Conservation (phyloP, 2,329 filamentous ascomycete species). For the Shiraia bambusicola region DNA sequence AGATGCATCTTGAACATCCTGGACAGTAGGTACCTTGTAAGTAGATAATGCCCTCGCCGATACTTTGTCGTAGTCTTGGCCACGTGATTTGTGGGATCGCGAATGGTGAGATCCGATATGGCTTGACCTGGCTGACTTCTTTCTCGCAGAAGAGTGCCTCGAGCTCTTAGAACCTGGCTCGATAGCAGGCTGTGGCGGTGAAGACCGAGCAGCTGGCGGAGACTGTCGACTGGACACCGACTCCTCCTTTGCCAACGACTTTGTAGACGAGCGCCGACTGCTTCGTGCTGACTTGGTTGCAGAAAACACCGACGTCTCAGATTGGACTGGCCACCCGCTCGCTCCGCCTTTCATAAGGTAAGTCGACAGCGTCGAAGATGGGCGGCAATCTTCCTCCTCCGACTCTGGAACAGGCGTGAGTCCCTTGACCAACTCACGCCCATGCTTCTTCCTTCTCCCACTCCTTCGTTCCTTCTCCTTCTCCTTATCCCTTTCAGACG, state of each 20-base stretch:
- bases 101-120: not conserved
- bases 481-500: not conserved
- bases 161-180: not conserved
- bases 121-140: not conserved
- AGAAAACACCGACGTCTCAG: slow-evolving; percentile 1
- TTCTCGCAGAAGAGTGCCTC: not conserved
- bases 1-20: slow-evolving; percentile 18
- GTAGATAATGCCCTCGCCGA: slow-evolving; percentile 16
- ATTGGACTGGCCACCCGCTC: slow-evolving; percentile 14
- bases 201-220: slow-evolving; percentile 13
- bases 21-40: slow-evolving; percentile 26
- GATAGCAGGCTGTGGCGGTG: slow-evolving; percentile 7
- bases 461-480: not conserved
- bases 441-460: slow-evolving; percentile 1
- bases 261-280: not conserved
- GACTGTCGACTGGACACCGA: slow-evolving; percentile 6
- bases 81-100: not conserved
- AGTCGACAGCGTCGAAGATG: too few species aligned
- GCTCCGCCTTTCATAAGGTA: slow-evolving; percentile 27
- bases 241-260: slow-evolving; percentile 1
- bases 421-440: not conserved
- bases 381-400: slow-evolving; percentile 12
- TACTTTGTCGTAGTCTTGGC: slow-evolving; percentile 2
- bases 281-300: not conserved
- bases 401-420: slow-evolving; percentile 15